Conservation (phyloP, 768 basidiomycete species). For the Xanthoconium stramineum region DNA sequence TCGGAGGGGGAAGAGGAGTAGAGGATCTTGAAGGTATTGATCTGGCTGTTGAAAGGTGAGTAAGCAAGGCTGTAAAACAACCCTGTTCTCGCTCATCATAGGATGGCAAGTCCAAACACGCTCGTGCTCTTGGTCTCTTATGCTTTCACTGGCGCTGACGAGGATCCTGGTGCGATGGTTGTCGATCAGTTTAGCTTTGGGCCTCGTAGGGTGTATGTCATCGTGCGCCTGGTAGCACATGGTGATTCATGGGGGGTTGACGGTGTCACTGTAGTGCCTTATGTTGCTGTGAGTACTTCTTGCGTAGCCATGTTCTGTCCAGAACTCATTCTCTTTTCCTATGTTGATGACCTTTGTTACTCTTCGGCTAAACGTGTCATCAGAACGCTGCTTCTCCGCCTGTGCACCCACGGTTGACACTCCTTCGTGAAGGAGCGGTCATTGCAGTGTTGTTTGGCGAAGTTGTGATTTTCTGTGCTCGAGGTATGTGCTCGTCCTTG, state of each 20-base stretch:
- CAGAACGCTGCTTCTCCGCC: slow-evolving; percentile 69
- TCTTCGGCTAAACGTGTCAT: neutral
- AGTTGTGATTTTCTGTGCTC: slow-evolving; percentile 67
- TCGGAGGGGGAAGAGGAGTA: slow-evolving; percentile 44
- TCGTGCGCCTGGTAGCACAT: slow-evolving; percentile 43
- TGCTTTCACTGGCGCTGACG: slow-evolving; percentile 47
- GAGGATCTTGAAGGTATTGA: slow-evolving; percentile 76
- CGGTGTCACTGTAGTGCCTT: slow-evolving; percentile 60
- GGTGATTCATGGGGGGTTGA: slow-evolving; percentile 26
- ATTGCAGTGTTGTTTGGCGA: slow-evolving; percentile 72
- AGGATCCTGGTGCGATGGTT: slow-evolving; percentile 33
- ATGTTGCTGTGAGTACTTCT: slow-evolving; percentile 60
- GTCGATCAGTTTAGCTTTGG: slow-evolving; percentile 38
- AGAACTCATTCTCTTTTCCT: neutral
- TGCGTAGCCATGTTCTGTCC: neutral
- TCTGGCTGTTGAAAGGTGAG: slow-evolving; percentile 57
- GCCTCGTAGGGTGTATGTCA: slow-evolving; percentile 63
- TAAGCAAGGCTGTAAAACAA: neutral
- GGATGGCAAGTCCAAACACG: slow-evolving; percentile 41
- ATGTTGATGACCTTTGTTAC: neutral
- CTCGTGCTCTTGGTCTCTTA: slow-evolving; percentile 67
- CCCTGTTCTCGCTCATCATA: slow-evolving; percentile 1
- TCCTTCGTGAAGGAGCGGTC: slow-evolving; percentile 56
- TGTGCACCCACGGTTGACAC: slow-evolving; percentile 65
- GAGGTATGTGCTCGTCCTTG: slow-evolving; percentile 39